A percentile compares a stretch with the other conserved stretches of the same genome.
These are phyloP conservation scores for Fusarium duplospermum DNA, from an alignment of 2,329 filamentous ascomycete genomes.

Conservation along the genomic window DNA sequence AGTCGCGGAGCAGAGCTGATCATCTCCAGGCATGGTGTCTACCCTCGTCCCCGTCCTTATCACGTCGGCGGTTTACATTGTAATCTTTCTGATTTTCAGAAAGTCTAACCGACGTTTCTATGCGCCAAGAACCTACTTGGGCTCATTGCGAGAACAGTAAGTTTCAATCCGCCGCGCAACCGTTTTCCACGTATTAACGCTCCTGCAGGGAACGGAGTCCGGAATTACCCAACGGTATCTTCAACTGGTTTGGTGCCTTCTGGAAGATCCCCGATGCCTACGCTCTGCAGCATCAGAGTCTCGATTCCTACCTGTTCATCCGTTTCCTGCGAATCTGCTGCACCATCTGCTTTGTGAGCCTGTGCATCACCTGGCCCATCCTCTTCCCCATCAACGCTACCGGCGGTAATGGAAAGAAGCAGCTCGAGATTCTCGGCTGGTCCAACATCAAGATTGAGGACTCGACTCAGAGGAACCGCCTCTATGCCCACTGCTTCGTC, in stretches of 20 bases:
- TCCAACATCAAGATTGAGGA: constrained; percentile 57
- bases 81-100: constrained; percentile 63
- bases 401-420: constrained; percentile 71
- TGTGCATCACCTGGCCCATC: constrained; percentile 85
- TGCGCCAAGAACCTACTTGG: constrained; percentile 64
- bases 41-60: constrained; percentile 66
- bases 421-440: constrained; percentile 67
- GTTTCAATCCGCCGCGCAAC: constrained; percentile 29
- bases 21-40: constrained; percentile 53
- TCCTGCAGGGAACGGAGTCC: constrained; percentile 65
- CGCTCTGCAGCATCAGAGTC: constrained; percentile 84
- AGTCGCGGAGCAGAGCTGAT: constrained; percentile 10
- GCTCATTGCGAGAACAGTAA: constrained; percentile 62
- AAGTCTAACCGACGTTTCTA: constrained; percentile 65
- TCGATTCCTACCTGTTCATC: constrained; percentile 90
- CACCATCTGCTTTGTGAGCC: constrained; percentile 83
- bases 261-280: constrained; percentile 78
- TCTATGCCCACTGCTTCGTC: constrained; percentile 84
- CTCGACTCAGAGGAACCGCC: constrained; percentile 67
- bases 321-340: constrained; percentile 84
- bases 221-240: constrained; percentile 64
- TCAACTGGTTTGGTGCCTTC: constrained; percentile 73
- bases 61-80: constrained; percentile 61
- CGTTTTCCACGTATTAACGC: constrained; percentile 20
- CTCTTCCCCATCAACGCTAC: constrained; percentile 87